phyloP scores from a whole-genome alignment of 2,329 filamentous ascomycete species.

The Colletotrichum sojae region DNA sequence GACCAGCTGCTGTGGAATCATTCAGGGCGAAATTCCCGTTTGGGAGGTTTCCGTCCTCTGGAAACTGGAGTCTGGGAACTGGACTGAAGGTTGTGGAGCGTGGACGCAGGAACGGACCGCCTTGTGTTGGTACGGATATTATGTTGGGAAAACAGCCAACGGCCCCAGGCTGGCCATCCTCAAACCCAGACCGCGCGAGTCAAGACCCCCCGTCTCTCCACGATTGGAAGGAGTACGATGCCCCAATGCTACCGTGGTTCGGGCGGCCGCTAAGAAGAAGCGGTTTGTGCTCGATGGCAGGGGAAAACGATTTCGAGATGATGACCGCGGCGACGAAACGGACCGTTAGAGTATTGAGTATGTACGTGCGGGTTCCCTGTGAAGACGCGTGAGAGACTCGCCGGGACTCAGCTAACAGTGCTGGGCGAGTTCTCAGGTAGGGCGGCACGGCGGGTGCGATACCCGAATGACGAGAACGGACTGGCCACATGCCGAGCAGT shows the following conservation, averaged over 20 bases:
- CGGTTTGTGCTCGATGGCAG: constrained; percentile 28
- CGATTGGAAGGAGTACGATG: constrained; percentile 31
- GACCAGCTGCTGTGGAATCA: constrained; percentile 31
- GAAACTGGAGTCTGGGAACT: not conserved
- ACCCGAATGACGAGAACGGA: constrained; percentile 21
- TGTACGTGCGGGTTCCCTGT: not conserved
- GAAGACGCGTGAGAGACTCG: constrained; percentile 13
- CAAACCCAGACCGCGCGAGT: constrained; percentile 23
- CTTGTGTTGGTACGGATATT: not conserved
- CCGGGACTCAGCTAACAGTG: no score
- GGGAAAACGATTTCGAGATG: not conserved
- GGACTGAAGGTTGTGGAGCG: constrained; percentile 2
- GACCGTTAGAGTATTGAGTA: constrained; percentile 17
- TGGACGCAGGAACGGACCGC: constrained; percentile 17
- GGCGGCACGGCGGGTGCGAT: constrained; percentile 17
- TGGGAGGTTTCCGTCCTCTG: constrained; percentile 12
- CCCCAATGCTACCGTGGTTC: constrained; percentile 28
- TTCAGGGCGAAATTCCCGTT: constrained; percentile 19
- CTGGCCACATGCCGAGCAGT: constrained; percentile 8
- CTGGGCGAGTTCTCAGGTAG: not conserved
- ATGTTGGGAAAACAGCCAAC: constrained; percentile 15
- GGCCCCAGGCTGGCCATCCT: constrained; percentile 5
- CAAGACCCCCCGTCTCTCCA: constrained; percentile 37
- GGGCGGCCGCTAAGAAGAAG: constrained; percentile 18
- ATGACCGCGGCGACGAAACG: constrained; percentile 8